A percentile compares a stretch with the other conserved stretches of the same genome.
These are phyloP conservation scores for Hypoxylon crocopeplum DNA, from an alignment of 495 filamentous ascomycete species.

Conservation along the genomic window DNA sequence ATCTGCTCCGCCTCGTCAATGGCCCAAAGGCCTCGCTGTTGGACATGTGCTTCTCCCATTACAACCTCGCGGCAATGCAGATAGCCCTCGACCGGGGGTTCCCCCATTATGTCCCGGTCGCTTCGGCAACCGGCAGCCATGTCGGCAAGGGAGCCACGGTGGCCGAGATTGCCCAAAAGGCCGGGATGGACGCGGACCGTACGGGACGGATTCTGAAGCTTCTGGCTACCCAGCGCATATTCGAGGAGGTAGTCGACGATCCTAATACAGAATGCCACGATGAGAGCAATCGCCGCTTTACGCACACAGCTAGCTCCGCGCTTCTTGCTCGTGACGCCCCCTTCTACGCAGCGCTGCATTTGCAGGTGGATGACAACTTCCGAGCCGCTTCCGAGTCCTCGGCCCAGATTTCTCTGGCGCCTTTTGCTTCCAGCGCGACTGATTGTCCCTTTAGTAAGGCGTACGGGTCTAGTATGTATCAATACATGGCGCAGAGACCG, in stretches of 20 bases:
- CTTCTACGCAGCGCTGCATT: neutral
- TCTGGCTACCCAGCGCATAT: constrained; percentile 39
- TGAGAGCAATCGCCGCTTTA: neutral
- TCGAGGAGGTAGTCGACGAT: too few species aligned
- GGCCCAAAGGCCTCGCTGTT: constrained; percentile 28
- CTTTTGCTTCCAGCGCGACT: neutral
- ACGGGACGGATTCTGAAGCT: constrained; percentile 26
- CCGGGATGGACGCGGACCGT: constrained; percentile 36
- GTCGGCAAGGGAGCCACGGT: constrained; percentile 21
- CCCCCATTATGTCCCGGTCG: constrained; percentile 28
- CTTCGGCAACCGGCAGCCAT: too few species aligned
- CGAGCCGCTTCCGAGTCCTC: neutral
- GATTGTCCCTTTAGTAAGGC: neutral
- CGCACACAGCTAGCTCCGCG: neutral
- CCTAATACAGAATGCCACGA: too few species aligned
- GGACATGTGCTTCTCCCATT: constrained; percentile 5
- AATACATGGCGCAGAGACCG: neutral
- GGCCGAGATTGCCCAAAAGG: constrained; percentile 31
- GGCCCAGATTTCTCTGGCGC: neutral
- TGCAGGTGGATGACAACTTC: neutral
- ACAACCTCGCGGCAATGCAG: constrained; percentile 43
- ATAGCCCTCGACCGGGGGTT: constrained; percentile 42
- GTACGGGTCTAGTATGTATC: neutral
- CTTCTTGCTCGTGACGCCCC: neutral
- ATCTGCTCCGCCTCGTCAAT: constrained; percentile 37